Base-by-base conservation (phyloP, 2,329 filamentous ascomycete species). In the Pestalotiopsis sp. region DNA sequence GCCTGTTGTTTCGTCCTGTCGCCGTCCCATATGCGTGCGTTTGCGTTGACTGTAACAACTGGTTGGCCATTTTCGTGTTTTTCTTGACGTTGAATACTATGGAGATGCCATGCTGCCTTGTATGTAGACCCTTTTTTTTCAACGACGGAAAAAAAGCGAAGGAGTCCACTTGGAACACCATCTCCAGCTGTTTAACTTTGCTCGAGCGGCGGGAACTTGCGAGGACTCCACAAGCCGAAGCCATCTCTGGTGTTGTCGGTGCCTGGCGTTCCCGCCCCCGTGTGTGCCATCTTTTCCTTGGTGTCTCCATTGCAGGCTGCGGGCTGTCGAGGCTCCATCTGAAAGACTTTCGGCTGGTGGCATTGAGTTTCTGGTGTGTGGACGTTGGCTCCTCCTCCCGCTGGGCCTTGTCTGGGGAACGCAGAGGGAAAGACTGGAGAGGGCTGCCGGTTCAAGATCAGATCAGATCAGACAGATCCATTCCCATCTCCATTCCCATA, bases 151-250 rank as follows among this genome's bases (percentile, higher is more conserved):
- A 36, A 36, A 36, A 36, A 23, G 11, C 12, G 61, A 23, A 31
- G 25, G 57, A 65, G 63, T 27, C 63, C 63, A 65, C 63, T 65
- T 65, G 63, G 59, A 65, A 65, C 63, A 23, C 49, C 49, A 39
- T 65, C 23, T 25, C 41, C n/a, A 20, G 41, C n/a, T 23, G 27
- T 65, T 38, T 36, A 57, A 65, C 52, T 41, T 66, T 49, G 52
- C 36, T 59, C 39, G 52, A 39, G 39, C 25, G 39, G 64, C 52
- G 64, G 64, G 52, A 66, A 52, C 45, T 52, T 52, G 45, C 14
- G 20, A 60, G 64, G 59, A 66, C 64, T 66, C 64, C 64, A 66
- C 64, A 59, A n/a, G 58, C 41, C 64, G 38, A 66, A 60, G 55
- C 64, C 64, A 49, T 60, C 39, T 38, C 39, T 49, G 45, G 52